A percentile compares a stretch with the other conserved stretches of the same genome.
Conservation (phyloP, 2,329 filamentous ascomycete species). For the Pestalotiopsis sp. region DNA sequence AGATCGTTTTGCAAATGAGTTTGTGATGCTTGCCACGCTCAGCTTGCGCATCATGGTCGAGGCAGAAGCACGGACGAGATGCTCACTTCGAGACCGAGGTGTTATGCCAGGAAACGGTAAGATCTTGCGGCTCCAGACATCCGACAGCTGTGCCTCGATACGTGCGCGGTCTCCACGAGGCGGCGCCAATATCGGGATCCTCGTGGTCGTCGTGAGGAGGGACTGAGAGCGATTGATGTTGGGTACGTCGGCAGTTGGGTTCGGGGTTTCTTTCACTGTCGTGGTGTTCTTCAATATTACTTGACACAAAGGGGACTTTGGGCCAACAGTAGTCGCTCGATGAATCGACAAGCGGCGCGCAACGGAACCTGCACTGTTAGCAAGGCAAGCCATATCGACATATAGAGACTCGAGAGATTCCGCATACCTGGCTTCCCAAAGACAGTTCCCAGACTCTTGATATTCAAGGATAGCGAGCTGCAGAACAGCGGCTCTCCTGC, state of each 20-base stretch:
- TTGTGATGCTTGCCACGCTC: slow-evolving; percentile 78
- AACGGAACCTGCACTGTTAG: slow-evolving; percentile 49
- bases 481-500: slow-evolving; percentile 51
- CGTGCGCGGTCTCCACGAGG: slow-evolving; percentile 74
- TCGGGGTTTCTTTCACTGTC: slow-evolving; percentile 58
- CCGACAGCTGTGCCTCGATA: slow-evolving; percentile 71
- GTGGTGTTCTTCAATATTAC: slow-evolving; percentile 88
- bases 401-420: background rate
- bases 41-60: slow-evolving; percentile 87
- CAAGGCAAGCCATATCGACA: slow-evolving; percentile 10
- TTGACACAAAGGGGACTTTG: slow-evolving; percentile 69
- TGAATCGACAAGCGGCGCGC: slow-evolving; percentile 77
- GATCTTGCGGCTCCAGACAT: slow-evolving; percentile 82
- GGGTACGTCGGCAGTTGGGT: slow-evolving; percentile 44
- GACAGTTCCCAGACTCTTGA: slow-evolving; percentile 74
- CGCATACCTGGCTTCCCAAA: slow-evolving; percentile 69
- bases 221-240: slow-evolving; percentile 77
- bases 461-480: slow-evolving; percentile 67
- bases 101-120: slow-evolving; percentile 85
- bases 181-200: slow-evolving; percentile 72
- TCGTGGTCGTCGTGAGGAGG: slow-evolving; percentile 66
- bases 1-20: slow-evolving; percentile 74
- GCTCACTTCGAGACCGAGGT: slow-evolving; percentile 64
- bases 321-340: slow-evolving; percentile 72
- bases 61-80: slow-evolving; percentile 75